These are phyloP conservation scores for Volvox africanus DNA, from an alignment of 139 green algal species.

Conservation along the genomic window DNA sequence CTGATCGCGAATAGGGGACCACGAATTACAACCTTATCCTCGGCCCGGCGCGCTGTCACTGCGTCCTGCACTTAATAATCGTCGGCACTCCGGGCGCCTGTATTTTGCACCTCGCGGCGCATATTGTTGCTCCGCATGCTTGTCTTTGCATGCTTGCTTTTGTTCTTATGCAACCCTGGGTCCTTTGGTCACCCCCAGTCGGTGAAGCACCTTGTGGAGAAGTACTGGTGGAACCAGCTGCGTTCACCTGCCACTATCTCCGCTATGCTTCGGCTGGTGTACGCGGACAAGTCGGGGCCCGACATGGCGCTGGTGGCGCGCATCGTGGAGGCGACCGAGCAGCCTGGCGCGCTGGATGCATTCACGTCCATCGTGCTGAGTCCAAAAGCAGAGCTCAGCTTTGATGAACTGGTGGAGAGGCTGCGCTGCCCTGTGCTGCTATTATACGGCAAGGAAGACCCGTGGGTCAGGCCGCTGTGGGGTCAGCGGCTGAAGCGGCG, in stretches of 20 bases:
- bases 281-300: constrained; percentile 48
- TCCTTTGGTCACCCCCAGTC: not conserved
- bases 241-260: constrained; percentile 55
- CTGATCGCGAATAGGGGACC: too few species aligned
- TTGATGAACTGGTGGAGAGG: constrained; percentile 64
- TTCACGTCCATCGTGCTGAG: constrained; percentile 73
- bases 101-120: too few species aligned
- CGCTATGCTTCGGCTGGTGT: constrained; percentile 67
- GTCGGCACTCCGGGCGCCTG: too few species aligned
- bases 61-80: too few species aligned
- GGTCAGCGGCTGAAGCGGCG: constrained; percentile 51
- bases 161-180: too few species aligned
- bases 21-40: too few species aligned
- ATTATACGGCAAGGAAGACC: constrained; percentile 68
- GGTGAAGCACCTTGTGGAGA: constrained; percentile 54
- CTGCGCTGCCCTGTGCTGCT: constrained; percentile 48
- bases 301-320: constrained; percentile 44
- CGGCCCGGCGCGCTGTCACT: too few species aligned
- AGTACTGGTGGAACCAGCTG: constrained; percentile 59
- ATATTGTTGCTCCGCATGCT: too few species aligned
- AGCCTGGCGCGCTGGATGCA: constrained; percentile 66
- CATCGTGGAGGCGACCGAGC: constrained; percentile 63
- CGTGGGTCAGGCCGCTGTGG: constrained; percentile 81
- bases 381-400: constrained; percentile 58
- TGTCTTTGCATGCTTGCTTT: too few species aligned